Evolutionary conservation across 2,329 filamentous ascomycete genomes (phyloP), one percentile per base, ranked within the genome.

Genomic region (Trichoderma citrinoviride): DNA sequence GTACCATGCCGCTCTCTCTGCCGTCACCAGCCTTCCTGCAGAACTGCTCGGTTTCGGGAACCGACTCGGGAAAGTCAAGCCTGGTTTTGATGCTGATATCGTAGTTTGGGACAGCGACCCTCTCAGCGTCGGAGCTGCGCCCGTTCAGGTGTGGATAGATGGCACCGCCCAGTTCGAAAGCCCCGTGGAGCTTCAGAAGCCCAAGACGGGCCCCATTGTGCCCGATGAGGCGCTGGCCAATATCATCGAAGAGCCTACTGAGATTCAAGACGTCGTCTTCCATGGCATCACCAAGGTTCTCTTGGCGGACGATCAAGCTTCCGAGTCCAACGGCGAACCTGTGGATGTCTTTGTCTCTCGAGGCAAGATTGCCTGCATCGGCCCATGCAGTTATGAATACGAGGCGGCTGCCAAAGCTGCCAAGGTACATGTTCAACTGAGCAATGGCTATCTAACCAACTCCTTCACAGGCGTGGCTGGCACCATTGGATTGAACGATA

Each of bases 101-200:
- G 85, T 83, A 12, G 80, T 87, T 8, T 88, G 86, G 86, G 85
- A 88, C 68, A 85, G 82, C 47, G 85, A 88, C 66, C 86, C 86
- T 33, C 75, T 88, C 2, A 84, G 83, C 47, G 81, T 87, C 0
- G 86, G 86, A 1, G 85, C 86, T 0, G 76, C 84, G 0, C 85
- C 86, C 0, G 78, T 84, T 0, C 85, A 88, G 73, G 84, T 88
- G 1, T 88, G 85, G 83, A 88, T 88, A 65, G 86, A 88, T 64
- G 86, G 86, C 3, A 82, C 77, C 8, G 77, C 82, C 2, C 87
- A 90, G 60, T 76, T 73, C 19, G 77, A 85, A 40, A 74, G 81
- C 10, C 83, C 84, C 0, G 72, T 87, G 12, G 80, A 84, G 74
- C 77, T 88, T 8, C 70, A 76, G 3, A 88, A 89, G 75, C 78